Conservation (phyloP, 192 early-diverging fungal genomes). For the Chytriomyces sp. region DNA sequence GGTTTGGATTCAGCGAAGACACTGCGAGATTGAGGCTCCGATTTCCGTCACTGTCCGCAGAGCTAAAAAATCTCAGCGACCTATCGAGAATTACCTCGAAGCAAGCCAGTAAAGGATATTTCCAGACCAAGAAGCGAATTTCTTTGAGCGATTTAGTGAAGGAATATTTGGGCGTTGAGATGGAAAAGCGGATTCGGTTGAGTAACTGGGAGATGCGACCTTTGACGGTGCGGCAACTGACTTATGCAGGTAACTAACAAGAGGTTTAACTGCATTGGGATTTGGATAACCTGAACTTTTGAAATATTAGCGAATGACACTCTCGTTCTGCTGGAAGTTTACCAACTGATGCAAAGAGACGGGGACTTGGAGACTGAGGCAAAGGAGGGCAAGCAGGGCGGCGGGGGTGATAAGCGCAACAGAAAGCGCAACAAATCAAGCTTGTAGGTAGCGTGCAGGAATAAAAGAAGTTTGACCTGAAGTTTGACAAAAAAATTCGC, state of each 20-base stretch:
- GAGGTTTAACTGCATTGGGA: background rate
- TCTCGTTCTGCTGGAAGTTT: constrained; percentile 17
- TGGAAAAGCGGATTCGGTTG: constrained; percentile 28
- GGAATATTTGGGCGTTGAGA: constrained; percentile 5
- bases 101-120: background rate
- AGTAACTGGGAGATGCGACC: constrained; percentile 30
- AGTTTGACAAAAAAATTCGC: no score
- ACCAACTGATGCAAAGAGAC: background rate
- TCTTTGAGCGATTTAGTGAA: constrained; percentile 12
- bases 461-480: no score
- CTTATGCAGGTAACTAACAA: constrained; percentile 20
- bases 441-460: no score
- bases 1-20: constrained; percentile 27
- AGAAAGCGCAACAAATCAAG: no score
- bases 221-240: constrained; percentile 6
- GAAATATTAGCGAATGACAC: constrained; percentile 8
- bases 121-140: constrained; percentile 13
- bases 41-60: constrained; percentile 2
- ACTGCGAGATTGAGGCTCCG: constrained; percentile 1
- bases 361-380: constrained; percentile 13
- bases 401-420: no score
- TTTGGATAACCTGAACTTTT: background rate
- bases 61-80: constrained; percentile 10
- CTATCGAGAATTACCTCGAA: constrained; percentile 7
- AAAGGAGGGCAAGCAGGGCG: background rate